These are phyloP conservation scores for Hyaloscypha finlandica DNA, from an alignment of 495 filamentous ascomycete genomes.

Conservation along the genomic window DNA sequence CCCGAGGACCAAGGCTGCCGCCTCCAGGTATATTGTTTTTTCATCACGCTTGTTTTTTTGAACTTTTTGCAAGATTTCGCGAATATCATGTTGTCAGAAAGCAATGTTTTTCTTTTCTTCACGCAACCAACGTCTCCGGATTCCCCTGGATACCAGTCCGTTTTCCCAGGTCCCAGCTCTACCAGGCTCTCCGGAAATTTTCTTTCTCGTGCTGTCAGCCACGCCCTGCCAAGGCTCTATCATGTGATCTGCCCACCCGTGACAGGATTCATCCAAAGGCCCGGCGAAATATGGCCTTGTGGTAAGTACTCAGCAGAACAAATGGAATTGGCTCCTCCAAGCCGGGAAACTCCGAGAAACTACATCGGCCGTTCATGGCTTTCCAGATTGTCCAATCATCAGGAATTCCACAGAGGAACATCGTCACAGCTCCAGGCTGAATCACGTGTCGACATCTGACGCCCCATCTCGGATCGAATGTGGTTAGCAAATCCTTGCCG, in stretches of 20 bases:
- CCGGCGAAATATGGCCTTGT: constrained; percentile 4
- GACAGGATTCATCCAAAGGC: constrained; percentile 1
- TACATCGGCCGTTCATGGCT: not conserved
- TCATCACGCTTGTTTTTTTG: constrained; percentile 14
- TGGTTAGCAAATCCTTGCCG: constrained; percentile 18
- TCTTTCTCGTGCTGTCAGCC: constrained; percentile 23
- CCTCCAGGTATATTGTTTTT: constrained; percentile 35
- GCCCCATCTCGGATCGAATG: constrained; percentile 11
- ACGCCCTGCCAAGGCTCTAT: constrained; percentile 6
- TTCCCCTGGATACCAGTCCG: constrained; percentile 4
- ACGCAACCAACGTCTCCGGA: constrained; percentile 13
- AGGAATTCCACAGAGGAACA: not conserved
- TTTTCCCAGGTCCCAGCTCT: not conserved
- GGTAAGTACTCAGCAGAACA: constrained; percentile 21
- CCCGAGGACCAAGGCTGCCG: constrained; percentile 30
- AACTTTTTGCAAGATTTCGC: constrained; percentile 1
- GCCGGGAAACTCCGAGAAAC: not conserved
- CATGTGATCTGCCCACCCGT: constrained; percentile 16
- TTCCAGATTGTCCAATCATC: constrained; percentile 1
- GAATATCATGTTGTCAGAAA: constrained; percentile 28
- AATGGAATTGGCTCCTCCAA: constrained; percentile 1
- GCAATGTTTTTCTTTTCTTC: constrained; percentile 24
- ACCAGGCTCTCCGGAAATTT: constrained; percentile 14
- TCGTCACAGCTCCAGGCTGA: not conserved
- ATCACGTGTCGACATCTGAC: constrained; percentile 13